Evolutionary conservation across 2,329 filamentous ascomycete genomes (phyloP).

Genomic region (Aspergillus sp.): DNA sequence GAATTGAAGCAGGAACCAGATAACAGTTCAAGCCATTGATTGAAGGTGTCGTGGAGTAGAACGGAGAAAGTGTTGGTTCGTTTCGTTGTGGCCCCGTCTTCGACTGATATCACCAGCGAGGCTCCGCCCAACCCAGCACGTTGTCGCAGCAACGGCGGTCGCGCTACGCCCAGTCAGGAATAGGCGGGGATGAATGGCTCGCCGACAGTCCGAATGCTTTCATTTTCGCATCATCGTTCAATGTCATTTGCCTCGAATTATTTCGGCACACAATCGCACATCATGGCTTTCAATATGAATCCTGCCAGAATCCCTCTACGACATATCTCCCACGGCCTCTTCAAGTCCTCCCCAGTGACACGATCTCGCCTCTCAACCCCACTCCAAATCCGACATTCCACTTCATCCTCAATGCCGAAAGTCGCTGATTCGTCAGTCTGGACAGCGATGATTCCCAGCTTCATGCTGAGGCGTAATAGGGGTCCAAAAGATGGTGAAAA

Average conservation of each 20-base stretch:
- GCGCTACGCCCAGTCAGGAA: conserved; percentile 13
- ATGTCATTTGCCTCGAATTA: conserved; percentile 4
- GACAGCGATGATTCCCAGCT: conserved; percentile 64
- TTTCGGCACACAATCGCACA: neutral
- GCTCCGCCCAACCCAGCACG: neutral
- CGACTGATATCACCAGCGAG: conserved; percentile 14
- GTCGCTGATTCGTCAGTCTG: conserved; percentile 60
- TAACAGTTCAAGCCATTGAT: too few species aligned
- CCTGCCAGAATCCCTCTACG: conserved; percentile 8
- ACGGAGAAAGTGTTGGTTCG: neutral
- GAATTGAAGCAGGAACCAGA: too few species aligned
- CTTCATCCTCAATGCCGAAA: conserved; percentile 37
- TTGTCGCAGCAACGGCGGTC: conserved; percentile 7
- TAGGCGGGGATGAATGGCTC: conserved; percentile 4
- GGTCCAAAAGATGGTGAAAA: conserved; percentile 34
- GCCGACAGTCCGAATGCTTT: too few species aligned
- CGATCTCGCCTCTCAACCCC: conserved; percentile 1
- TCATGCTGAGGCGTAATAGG: conserved; percentile 33
- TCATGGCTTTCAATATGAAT: conserved; percentile 12
- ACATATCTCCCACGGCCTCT: neutral
- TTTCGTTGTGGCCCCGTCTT: conserved; percentile 1
- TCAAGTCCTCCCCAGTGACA: neutral
- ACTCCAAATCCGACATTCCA: conserved; percentile 12
- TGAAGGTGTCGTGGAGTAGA: neutral
- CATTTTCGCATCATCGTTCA: neutral